Percentiles rank a stretch among this genome's conserved stretches.
Conservation (phyloP, 495 filamentous ascomycete genomes). For the Aspergillus avenaceus region DNA sequence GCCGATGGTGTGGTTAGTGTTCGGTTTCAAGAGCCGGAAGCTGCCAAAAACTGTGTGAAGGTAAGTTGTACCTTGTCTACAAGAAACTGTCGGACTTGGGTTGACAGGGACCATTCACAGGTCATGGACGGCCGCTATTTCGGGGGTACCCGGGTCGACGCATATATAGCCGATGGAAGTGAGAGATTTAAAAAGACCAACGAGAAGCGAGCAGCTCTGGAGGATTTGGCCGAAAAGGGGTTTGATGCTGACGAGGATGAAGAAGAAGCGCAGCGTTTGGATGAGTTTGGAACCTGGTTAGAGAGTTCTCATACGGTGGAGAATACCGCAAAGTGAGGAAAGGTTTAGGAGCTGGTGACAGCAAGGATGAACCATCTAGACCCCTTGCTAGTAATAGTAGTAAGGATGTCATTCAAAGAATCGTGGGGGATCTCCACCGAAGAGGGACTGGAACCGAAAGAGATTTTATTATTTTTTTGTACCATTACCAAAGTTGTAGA, state of each 20-base stretch:
- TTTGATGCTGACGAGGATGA: constrained; percentile 38
- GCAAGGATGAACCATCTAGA: not conserved
- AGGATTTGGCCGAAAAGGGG: constrained; percentile 41
- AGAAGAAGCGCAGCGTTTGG: constrained; percentile 42
- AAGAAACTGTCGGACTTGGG: not conserved
- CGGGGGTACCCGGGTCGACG: constrained; percentile 66
- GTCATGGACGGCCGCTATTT: constrained; percentile 81
- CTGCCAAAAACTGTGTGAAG: constrained; percentile 69
- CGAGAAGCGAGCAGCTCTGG: constrained; percentile 39
- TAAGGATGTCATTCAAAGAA: not conserved
- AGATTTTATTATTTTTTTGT: no score
- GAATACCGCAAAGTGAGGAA: constrained; percentile 20
- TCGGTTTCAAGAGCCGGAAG: constrained; percentile 63
- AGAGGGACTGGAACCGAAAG: no score
- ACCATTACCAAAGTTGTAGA: no score
- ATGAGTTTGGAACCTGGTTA: constrained; percentile 54
- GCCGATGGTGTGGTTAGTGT: constrained; percentile 84
- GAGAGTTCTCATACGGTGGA: constrained; percentile 35
- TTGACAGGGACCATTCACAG: constrained; percentile 22
- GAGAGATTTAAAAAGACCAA: constrained; percentile 73
- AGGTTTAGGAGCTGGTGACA: not conserved
- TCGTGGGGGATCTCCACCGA: not conserved
- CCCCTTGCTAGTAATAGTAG: no score
- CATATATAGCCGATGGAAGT: constrained; percentile 68
- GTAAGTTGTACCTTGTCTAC: constrained; percentile 24